A percentile compares a stretch with the other conserved stretches of the same genome.
Evolutionary conservation across 345 rosid species (phyloP).

Genomic region (Eucalyptus marginata): DNA sequence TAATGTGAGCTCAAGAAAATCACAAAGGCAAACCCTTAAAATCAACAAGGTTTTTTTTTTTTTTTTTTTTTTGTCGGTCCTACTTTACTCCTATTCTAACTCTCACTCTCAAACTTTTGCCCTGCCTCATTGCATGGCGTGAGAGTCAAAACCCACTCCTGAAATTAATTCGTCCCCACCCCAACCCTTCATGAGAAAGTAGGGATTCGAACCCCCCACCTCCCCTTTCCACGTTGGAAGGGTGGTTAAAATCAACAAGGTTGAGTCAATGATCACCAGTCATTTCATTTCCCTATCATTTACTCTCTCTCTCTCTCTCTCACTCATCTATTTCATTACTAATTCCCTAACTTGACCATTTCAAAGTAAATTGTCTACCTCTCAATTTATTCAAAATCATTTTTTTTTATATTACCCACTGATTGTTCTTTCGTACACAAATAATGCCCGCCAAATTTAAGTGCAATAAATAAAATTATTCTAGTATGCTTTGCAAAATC

Average conservation of each 20-base stretch:
- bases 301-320: not conserved
- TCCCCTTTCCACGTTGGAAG: too few species aligned
- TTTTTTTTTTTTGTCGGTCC: too few species aligned
- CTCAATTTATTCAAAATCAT: not conserved
- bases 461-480: not conserved
- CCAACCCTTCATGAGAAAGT: too few species aligned
- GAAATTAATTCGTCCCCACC: too few species aligned
- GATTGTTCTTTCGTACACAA: not conserved
- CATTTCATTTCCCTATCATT: not conserved
- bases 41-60: not conserved
- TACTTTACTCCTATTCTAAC: too few species aligned
- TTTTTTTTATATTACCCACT: not conserved
- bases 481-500: not conserved
- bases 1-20: not conserved
- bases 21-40: not conserved
- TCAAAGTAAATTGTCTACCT: not conserved
- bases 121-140: too few species aligned
- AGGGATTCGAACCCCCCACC: too few species aligned
- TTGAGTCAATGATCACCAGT: not conserved
- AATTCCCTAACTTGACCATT: not conserved
- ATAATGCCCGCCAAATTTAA: not conserved
- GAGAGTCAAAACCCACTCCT: too few species aligned
- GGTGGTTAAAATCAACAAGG: not conserved
- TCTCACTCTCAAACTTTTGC: too few species aligned
- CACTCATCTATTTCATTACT: not conserved